These are phyloP conservation scores for Fusarium buharicum DNA, from an alignment of 2,329 filamentous ascomycete species.

Conservation along the genomic window DNA sequence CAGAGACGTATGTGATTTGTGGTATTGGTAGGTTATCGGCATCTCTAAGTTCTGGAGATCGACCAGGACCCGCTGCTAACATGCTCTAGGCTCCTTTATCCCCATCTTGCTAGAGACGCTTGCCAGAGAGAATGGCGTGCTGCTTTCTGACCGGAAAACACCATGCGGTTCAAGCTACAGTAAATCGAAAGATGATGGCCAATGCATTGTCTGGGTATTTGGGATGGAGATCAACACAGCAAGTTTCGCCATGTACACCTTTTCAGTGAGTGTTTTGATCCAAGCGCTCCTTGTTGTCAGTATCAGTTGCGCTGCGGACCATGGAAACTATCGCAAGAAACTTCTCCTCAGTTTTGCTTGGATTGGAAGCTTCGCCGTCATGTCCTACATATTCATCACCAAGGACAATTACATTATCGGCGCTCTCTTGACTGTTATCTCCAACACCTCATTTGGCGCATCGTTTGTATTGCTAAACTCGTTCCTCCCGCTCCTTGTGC, in stretches of 20 bases:
- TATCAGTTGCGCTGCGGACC: constrained; percentile 95
- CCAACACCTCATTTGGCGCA: constrained; percentile 93
- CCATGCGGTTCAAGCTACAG: constrained; percentile 76
- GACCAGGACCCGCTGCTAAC: constrained; percentile 12
- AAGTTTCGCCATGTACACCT: constrained; percentile 98
- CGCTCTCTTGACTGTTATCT: constrained; percentile 84
- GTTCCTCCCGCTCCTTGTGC: constrained; percentile 89
- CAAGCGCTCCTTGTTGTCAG: constrained; percentile 93
- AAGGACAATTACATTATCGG: constrained; percentile 82
- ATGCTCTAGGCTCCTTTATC: constrained; percentile 81
- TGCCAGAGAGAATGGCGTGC: constrained; percentile 88
- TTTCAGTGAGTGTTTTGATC: constrained; percentile 88
- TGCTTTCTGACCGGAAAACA: constrained; percentile 78
- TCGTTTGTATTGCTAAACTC: constrained; percentile 97
- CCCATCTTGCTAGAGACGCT: constrained; percentile 95
- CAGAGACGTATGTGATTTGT: constrained; percentile 96
- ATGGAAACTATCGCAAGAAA: constrained; percentile 90
- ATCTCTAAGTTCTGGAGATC: not conserved
- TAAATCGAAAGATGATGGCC: constrained; percentile 63
- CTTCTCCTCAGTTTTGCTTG: constrained; percentile 87
- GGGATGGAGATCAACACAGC: constrained; percentile 93
- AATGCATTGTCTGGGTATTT: constrained; percentile 85
- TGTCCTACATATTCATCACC: constrained; percentile 85
- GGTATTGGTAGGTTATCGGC: constrained; percentile 67
- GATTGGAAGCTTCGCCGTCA: constrained; percentile 81